Base-by-base conservation (phyloP, 78 protist species). In the Mantamonas sphyraenae region DNA sequence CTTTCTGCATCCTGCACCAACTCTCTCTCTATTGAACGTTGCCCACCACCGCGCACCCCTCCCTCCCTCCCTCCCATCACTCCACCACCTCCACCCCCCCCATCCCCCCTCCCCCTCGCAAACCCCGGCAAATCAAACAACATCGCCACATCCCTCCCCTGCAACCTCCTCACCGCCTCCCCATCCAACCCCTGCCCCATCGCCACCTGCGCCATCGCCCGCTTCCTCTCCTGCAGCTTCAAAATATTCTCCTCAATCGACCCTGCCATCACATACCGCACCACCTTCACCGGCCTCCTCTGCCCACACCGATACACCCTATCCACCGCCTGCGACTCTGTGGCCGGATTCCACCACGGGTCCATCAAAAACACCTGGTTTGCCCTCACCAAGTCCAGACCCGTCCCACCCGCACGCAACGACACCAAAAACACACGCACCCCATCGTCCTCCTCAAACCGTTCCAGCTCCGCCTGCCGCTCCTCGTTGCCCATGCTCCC, bases 331-430 rank as follows among this genome's bases (percentile, higher is more conserved):
- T 95, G 98, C 31, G 75, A 65, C 65, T 92, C 96, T 24, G 84
- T 68, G 10, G 87, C 76, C 1, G 81, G 76, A 31, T 70, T 71
- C 70, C 66, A 77, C 95, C 95, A 92, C 3, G 87, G 87, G 67
- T 92, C 98, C 45, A 88, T 17, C 17, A 83, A 30, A 47, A 80
- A 64, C 1, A 93, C 95, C 14, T 83, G 83, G 28, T 78, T 66
- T 17, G 97, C 98, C 9, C 43, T 81, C 3, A 84, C 84, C 33
- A 95, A 86, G 73, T 95, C 92, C 30, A 95, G 85, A 35, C 97
- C 98, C 19, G 89, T 86, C 16, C 97, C 97, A 10, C 98, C 98
- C 1, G 94, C 94, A 58, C 70, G 67, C 45, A 90, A 42, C 24
- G 89, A 77, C 0, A 92, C 53, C 30, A 91, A 53, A n/a, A 86